Conservation (phyloP, 2,329 filamentous ascomycete species). For the Stemphylium vesicarium region DNA sequence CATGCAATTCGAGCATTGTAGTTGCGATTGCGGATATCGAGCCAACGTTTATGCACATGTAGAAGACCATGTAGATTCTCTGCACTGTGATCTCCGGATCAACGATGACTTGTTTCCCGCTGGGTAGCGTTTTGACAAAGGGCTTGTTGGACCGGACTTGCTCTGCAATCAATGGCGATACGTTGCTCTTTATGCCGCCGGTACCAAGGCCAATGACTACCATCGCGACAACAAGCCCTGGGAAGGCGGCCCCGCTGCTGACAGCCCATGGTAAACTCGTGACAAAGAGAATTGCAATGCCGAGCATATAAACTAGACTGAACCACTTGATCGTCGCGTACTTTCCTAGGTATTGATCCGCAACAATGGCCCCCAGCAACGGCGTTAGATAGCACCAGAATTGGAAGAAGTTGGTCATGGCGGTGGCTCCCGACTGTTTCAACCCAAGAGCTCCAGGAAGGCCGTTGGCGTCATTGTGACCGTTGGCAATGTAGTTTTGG, state of each 20-base stretch:
- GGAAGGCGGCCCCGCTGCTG: conserved; percentile 64
- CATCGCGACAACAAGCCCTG: conserved; percentile 68
- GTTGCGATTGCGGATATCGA: conserved; percentile 72
- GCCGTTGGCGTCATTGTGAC: conserved; percentile 48
- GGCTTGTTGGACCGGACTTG: conserved; percentile 53
- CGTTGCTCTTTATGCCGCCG: conserved; percentile 83
- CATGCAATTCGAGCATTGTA: conserved; percentile 71
- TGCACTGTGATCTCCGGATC: conserved; percentile 56
- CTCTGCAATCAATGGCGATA: conserved; percentile 60
- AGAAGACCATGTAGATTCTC: conserved; percentile 67
- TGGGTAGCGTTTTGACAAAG: conserved; percentile 48
- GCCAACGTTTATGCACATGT: conserved; percentile 74
- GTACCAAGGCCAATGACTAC: conserved; percentile 76
- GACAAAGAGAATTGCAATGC: conserved; percentile 70
- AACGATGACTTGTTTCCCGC: conserved; percentile 52
- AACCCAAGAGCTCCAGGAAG: conserved; percentile 52
- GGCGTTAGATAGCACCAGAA: conserved; percentile 59
- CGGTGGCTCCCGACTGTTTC: conserved; percentile 53
- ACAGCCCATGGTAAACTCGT: conserved; percentile 70
- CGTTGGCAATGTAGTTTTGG: conserved; percentile 58
- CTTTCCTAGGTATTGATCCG: conserved; percentile 73
- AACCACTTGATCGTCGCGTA: conserved; percentile 74
- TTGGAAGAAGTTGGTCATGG: conserved; percentile 56
- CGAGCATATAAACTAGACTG: conserved; percentile 67
- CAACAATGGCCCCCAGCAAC: conserved; percentile 58